Conservation (phyloP, 345 rosid genomes). For the Syzygium aromaticum region DNA sequence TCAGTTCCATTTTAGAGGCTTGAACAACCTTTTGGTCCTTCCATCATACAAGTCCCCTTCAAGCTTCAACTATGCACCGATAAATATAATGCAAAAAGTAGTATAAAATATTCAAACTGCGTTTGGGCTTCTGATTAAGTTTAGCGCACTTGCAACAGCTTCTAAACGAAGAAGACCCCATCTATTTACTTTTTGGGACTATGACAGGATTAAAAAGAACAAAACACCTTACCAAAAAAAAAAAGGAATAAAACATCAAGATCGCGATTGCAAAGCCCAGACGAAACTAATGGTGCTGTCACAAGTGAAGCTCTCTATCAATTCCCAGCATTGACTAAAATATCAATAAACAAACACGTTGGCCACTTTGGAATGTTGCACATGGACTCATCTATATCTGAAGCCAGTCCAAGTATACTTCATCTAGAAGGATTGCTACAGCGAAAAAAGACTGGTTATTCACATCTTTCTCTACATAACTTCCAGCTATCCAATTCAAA, state of each 20-base stretch:
- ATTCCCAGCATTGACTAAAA: slow-evolving; percentile 15
- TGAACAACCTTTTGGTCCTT: not conserved
- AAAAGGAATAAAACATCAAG: not conserved
- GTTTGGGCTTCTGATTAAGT: not conserved
- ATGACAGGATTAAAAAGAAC: not conserved
- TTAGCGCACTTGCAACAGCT: slow-evolving; percentile 10
- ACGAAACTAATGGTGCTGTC: not conserved
- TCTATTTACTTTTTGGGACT: not conserved
- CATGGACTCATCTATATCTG: not conserved
- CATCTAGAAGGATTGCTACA: slow-evolving; percentile 6
- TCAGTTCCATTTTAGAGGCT: slow-evolving; percentile 11
- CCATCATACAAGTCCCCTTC: slow-evolving; percentile 1
- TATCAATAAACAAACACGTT: slow-evolving; percentile 8
- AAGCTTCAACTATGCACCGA: not conserved
- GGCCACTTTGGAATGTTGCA: not conserved
- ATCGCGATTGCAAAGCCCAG: not conserved
- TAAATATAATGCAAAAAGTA: not conserved
- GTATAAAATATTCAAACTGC: not conserved
- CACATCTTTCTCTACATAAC: not conserved
- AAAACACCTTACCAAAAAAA: too few species aligned
- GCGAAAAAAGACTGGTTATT: not conserved
- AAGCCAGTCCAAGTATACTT: slow-evolving; percentile 3
- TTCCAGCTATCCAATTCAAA: not conserved
- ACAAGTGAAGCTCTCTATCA: not conserved
- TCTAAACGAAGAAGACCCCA: slow-evolving; percentile 4